Base-by-base conservation (phyloP, 345 rosid genomes). In the Cardiospermum halicacabum region DNA sequence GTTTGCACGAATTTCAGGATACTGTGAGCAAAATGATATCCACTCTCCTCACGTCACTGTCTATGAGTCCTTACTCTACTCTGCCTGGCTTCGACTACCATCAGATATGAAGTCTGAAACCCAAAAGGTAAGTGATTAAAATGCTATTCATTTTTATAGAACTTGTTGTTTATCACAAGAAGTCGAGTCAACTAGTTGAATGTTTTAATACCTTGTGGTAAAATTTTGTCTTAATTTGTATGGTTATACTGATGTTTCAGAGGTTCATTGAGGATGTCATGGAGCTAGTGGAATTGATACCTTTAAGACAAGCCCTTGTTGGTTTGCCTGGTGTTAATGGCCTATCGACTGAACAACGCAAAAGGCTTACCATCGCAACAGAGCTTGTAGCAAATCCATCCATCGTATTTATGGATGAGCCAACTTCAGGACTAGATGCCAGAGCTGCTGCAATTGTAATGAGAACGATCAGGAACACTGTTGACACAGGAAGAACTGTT, bases 371-470 rank as follows among this genome's bases (percentile, higher is more conserved):
- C 22, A 89, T 89, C 18, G 96, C 98, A 0, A 93, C 89, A 24
- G 97, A 92, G 89, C 82, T 89, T 1, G 98, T 92, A 65, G 96
- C 97, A 24, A 92, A 92, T 74, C 97, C 98, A 2, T 89, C 96
- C 1, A 89, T 89, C 47, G 87, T 89, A 62, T 89, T 92, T 80
- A 85, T 92, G 98, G 98, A 92, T 22, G 96, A 92, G 71, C 96
- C 96, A 60, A 92, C 98, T 64, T 92, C 98, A 25, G 98, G 98
- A 37, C 79, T 92, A 27, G 98, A 92, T 72, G 98, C 96, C 40
- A 77, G 98, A 78, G 96, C 96, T 48, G 96, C 98, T 45, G 98
- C 98, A 26, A 89, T 89, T 50, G 96, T 92, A 11, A 85, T 92
- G 98, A 80, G 98, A 69, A 79, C 96, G 3, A 93, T 92, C 13